phyloP scores from a whole-genome alignment of 2,329 filamentous ascomycete species.

The Curvularia spicifera region DNA sequence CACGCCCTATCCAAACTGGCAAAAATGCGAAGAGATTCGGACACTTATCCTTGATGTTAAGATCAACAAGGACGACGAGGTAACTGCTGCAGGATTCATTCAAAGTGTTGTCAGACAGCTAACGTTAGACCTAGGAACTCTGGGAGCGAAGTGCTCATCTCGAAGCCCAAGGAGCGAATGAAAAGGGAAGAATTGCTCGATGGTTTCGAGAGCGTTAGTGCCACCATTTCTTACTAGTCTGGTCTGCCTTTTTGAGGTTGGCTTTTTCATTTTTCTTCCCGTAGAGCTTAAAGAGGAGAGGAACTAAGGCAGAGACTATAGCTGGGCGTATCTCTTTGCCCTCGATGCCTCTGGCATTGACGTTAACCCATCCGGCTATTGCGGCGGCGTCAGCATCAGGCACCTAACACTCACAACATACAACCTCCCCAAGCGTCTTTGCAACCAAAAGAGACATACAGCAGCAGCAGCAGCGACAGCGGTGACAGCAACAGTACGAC shows the following conservation, averaged over 20 bases:
- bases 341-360: constrained; percentile 32
- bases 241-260: constrained; percentile 5
- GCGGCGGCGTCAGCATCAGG: constrained; percentile 20
- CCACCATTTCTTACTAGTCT: constrained; percentile 25
- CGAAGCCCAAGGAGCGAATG: constrained; percentile 57
- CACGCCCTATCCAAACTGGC: constrained; percentile 75
- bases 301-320: constrained; percentile 34
- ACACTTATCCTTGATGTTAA: constrained; percentile 81
- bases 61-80: constrained; percentile 86
- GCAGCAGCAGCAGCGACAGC: not conserved
- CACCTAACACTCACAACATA: not conserved
- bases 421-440: constrained; percentile 15
- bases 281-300: constrained; percentile 21
- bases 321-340: constrained; percentile 35
- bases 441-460: constrained; percentile 19
- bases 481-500: not conserved
- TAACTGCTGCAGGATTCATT: constrained; percentile 53
- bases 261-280: constrained; percentile 15
- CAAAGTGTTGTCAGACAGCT: constrained; percentile 5
- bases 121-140: constrained; percentile 55
- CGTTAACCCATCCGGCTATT: constrained; percentile 36
- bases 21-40: constrained; percentile 71
- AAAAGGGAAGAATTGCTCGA: constrained; percentile 51
- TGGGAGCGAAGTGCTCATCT: constrained; percentile 65
- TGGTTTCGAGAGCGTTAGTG: constrained; percentile 57